phyloP scores from a whole-genome alignment of 2,329 filamentous ascomycete genomes.

The Plenodomus tracheiphilus region DNA sequence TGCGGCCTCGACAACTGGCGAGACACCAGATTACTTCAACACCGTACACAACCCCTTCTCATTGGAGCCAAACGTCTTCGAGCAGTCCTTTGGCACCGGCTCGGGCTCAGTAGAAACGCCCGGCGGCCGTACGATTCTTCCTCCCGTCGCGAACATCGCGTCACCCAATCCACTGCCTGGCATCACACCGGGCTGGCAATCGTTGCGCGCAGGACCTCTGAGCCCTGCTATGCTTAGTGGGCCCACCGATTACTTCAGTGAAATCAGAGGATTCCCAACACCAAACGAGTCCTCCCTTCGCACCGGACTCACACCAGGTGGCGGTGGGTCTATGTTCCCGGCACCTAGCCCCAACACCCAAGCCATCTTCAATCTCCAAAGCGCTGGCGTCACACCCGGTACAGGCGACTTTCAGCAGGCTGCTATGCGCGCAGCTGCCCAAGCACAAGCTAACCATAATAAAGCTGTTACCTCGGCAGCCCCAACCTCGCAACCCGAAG shows the following conservation, averaged over 20 bases:
- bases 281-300: constrained; percentile 94
- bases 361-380: constrained; percentile 77
- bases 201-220: constrained; percentile 85
- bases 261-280: constrained; percentile 86
- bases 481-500: constrained; percentile 50
- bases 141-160: constrained; percentile 86
- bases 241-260: constrained; percentile 83
- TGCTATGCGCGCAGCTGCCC: constrained; percentile 75
- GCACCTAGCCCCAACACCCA: constrained; percentile 85
- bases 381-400: constrained; percentile 81
- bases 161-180: constrained; percentile 82
- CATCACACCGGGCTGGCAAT: constrained; percentile 80
- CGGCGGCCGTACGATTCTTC: constrained; percentile 72
- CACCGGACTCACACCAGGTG: constrained; percentile 89
- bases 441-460: constrained; percentile 42
- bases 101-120: constrained; percentile 69
- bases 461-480: constrained; percentile 45
- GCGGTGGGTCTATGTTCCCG: constrained; percentile 96
- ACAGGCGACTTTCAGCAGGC: constrained; percentile 95
- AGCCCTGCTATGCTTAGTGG: constrained; percentile 98
- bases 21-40: constrained; percentile 57
- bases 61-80: constrained; percentile 93
- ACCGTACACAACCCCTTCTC: constrained; percentile 60
- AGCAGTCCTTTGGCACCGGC: constrained; percentile 77
- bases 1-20: constrained; percentile 44